These are phyloP conservation scores for Euphorbia schlechtendalii DNA, from an alignment of 441 rosid species.

Conservation along the genomic window DNA sequence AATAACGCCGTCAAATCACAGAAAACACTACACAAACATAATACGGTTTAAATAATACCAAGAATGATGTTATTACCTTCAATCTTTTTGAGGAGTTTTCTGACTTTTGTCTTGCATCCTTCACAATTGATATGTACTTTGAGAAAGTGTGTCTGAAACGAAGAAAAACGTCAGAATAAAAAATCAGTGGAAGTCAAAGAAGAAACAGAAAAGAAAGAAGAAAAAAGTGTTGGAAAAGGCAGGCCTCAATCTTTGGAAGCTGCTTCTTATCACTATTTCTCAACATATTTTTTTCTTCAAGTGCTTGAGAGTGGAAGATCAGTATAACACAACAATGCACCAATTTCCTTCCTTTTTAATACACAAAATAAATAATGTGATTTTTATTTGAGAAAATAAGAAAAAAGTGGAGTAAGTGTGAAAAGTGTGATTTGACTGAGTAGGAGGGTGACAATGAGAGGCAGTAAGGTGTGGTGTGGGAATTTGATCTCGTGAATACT, in stretches of 20 bases:
- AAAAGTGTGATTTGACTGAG: slow-evolving; percentile 24
- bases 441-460: slow-evolving; percentile 13
- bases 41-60: too few relatives aligned
- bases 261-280: slow-evolving; percentile 23
- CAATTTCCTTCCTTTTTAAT: neutral
- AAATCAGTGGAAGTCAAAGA: neutral
- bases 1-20: too few relatives aligned
- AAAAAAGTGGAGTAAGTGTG: neutral
- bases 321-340: neutral
- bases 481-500: slow-evolving; percentile 14
- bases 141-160: slow-evolving; percentile 50
- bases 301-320: too few relatives aligned
- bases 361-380: neutral
- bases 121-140: slow-evolving; percentile 65
- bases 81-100: slow-evolving; percentile 57
- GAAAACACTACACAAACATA: too few relatives aligned
- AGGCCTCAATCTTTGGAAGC: slow-evolving; percentile 28
- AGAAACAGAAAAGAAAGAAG: neutral
- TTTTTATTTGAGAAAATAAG: neutral
- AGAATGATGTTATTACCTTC: slow-evolving; percentile 38
- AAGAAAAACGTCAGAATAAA: neutral
- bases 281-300: slow-evolving; percentile 25
- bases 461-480: slow-evolving; percentile 15
- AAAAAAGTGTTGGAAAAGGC: neutral
- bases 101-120: slow-evolving; percentile 67